A percentile compares a stretch with the other conserved stretches of the same genome.
phyloP scores from a whole-genome alignment of 179 eudicot genomes.

The Beta macrorhiza region DNA sequence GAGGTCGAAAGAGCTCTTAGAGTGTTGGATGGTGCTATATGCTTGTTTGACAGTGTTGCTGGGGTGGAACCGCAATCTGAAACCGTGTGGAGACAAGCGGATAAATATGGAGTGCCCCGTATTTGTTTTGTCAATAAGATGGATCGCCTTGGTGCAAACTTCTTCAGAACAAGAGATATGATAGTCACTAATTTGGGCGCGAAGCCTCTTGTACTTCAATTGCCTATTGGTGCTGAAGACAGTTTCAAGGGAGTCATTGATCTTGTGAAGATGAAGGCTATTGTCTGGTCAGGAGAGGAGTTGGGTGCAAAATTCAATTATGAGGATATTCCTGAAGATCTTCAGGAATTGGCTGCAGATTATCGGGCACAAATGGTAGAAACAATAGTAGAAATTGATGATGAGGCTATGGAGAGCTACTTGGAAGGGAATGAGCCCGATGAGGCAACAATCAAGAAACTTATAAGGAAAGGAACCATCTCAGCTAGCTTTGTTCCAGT shows the following conservation, averaged over 20 bases:
- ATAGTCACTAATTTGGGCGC: constrained; percentile 92
- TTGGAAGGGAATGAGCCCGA: constrained; percentile 91
- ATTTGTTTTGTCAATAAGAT: constrained; percentile 95
- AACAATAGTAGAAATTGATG: constrained; percentile 76
- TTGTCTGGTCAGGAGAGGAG: constrained; percentile 95
- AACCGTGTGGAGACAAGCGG: constrained; percentile 99
- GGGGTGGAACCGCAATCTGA: constrained; percentile 99
- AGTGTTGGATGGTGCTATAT: constrained; percentile 95
- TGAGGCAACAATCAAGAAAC: constrained; percentile 74
- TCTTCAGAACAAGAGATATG: constrained; percentile 92
- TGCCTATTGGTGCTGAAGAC: constrained; percentile 96
- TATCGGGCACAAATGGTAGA: constrained; percentile 71
- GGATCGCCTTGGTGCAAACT: constrained; percentile 98
- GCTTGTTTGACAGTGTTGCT: constrained; percentile 97
- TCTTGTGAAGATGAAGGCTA: constrained; percentile 85
- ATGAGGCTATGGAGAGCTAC: constrained; percentile 74
- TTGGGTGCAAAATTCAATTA: constrained; percentile 82
- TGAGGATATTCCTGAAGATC: constrained; percentile 76
- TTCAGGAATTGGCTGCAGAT: constrained; percentile 66
- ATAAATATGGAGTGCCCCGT: constrained; percentile 93
- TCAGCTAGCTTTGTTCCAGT: constrained; percentile 72
- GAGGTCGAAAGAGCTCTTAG: constrained; percentile 99
- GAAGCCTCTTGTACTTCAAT: constrained; percentile 78
- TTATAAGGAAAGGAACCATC: constrained; percentile 80
- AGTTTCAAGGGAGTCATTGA: constrained; percentile 75